Evolutionary conservation across 768 basidiomycete genomes (phyloP), one percentile per base, ranked within the genome.

Genomic region (Lyophyllum semitale): DNA sequence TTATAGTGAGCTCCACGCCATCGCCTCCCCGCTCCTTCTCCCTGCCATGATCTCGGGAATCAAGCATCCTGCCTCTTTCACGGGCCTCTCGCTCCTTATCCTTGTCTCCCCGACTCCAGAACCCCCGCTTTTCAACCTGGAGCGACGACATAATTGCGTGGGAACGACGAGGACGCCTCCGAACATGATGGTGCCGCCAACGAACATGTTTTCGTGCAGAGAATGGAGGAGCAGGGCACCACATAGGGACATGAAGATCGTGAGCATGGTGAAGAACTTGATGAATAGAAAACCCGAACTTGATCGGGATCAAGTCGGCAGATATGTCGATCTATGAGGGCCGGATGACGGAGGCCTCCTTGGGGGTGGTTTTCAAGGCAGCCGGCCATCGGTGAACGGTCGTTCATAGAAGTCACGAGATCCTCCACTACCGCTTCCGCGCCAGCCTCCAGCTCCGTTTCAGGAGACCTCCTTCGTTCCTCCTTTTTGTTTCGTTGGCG

Each of bases 101-200:
- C n/a, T n/a, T n/a, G n/a, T n/a, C n/a, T n/a, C n/a, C n/a, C n/a
- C n/a, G n/a, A n/a, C n/a, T n/a, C n/a, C n/a, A n/a, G n/a, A n/a
- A n/a, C n/a, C n/a, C n/a, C n/a, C n/a, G n/a, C n/a, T n/a, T n/a
- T n/a, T n/a, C 80, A 81, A n/a, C 77, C 78, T 29, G 71, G 70
- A 22, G 76, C 72, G 23, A 84, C 82, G 1, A 76, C 75, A 59
- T 84, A 84, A 49, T 73, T 74, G 26, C 78, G 69, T 13, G 83
- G 67, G 7, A 83, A 84, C 82, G 9, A 84, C 83, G 1, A 82
- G 82, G 33, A 82, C 83, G 13, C 82, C 83, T 26, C 77, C 80
- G 53, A 80, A 78, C 32, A 81, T 79, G 54, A 79, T 75, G 9
- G 74, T 74, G 8, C 80, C 80, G 1, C 77, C 79, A 13, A 80